Percentiles rank a stretch among this genome's conserved stretches.
Conservation (phyloP, 1,284 basidiomycete genomes). For the Omphalotus olearius region DNA sequence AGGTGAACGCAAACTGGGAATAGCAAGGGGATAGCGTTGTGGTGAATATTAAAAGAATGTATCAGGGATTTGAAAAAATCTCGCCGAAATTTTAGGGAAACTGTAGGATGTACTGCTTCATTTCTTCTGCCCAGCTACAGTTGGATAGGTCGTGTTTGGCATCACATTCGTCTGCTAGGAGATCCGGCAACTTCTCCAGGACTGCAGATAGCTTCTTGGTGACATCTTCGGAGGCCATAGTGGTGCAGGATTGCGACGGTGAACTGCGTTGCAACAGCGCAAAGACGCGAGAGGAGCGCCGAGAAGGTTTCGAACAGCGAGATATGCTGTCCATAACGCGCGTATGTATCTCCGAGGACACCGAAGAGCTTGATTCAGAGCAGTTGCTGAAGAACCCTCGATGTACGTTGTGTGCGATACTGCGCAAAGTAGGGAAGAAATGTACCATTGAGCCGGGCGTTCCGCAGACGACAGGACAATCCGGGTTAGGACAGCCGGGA, state of each 20-base stretch:
- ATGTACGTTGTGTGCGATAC: slow-evolving; percentile 48
- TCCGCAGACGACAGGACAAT: slow-evolving; percentile 72
- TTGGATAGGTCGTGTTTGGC: slow-evolving; percentile 19
- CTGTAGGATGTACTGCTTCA: slow-evolving; percentile 58
- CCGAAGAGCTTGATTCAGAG: slow-evolving; percentile 30
- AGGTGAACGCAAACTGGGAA: too few relatives aligned
- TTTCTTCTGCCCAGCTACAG: slow-evolving; percentile 58
- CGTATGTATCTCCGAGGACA: slow-evolving; percentile 38
- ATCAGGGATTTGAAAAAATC: too few relatives aligned
- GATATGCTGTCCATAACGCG: slow-evolving; percentile 27
- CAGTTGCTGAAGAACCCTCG: slow-evolving; percentile 30
- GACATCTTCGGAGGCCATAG: slow-evolving; percentile 1
- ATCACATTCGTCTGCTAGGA: slow-evolving; percentile 33
- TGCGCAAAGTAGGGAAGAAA: slow-evolving; percentile 49
- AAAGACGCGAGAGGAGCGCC: not conserved
- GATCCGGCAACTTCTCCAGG: slow-evolving; percentile 29
- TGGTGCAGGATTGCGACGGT: not conserved
- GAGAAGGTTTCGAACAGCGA: not conserved
- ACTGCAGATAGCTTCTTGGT: slow-evolving; percentile 29
- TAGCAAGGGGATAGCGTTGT: too few relatives aligned
- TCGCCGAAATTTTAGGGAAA: slow-evolving; percentile 45
- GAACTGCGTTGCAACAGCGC: not conserved
- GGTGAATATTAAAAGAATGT: too few relatives aligned
- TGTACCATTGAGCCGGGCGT: slow-evolving; percentile 76
- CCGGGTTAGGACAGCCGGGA: slow-evolving; percentile 69